A percentile compares a stretch with the other conserved stretches of the same genome.
phyloP scores from a whole-genome alignment of 441 rosid species.

The Populus hybrid region DNA sequence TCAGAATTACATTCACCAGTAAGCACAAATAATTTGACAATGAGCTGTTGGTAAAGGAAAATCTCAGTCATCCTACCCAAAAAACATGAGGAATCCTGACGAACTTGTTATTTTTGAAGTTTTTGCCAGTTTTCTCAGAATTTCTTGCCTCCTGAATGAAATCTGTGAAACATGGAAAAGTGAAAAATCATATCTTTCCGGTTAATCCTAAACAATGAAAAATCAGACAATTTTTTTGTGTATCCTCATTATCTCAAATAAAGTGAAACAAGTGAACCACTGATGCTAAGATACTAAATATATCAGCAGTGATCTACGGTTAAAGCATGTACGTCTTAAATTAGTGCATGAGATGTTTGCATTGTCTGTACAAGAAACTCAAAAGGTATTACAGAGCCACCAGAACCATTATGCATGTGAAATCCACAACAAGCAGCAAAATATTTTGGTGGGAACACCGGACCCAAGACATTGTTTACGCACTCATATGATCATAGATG shows the following conservation, averaged over 20 bases:
- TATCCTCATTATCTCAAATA: background rate
- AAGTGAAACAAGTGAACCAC: background rate
- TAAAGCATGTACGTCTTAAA: too few species aligned
- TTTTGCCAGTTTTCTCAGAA: constrained; percentile 66
- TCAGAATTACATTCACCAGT: constrained; percentile 10
- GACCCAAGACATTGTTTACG: too few species aligned
- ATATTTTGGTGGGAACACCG: too few species aligned
- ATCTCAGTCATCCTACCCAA: constrained; percentile 51
- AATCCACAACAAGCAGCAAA: too few species aligned
- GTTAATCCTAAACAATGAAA: background rate
- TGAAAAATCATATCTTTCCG: background rate
- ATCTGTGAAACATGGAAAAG: constrained; percentile 43
- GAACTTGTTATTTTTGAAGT: constrained; percentile 53
- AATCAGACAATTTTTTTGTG: background rate
- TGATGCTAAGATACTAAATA: background rate
- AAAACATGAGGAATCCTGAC: constrained; percentile 60
- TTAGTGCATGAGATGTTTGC: too few species aligned
- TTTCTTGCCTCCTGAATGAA: constrained; percentile 84
- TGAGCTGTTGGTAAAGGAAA: constrained; percentile 9
- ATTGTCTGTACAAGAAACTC: too few species aligned
- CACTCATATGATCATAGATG: too few species aligned
- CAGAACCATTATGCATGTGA: too few species aligned
- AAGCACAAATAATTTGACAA: constrained; percentile 10
- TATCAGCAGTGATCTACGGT: too few species aligned
- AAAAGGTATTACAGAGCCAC: too few species aligned